Base-by-base conservation (phyloP, 768 basidiomycete genomes). In the Mycena olivaceomarginata region DNA sequence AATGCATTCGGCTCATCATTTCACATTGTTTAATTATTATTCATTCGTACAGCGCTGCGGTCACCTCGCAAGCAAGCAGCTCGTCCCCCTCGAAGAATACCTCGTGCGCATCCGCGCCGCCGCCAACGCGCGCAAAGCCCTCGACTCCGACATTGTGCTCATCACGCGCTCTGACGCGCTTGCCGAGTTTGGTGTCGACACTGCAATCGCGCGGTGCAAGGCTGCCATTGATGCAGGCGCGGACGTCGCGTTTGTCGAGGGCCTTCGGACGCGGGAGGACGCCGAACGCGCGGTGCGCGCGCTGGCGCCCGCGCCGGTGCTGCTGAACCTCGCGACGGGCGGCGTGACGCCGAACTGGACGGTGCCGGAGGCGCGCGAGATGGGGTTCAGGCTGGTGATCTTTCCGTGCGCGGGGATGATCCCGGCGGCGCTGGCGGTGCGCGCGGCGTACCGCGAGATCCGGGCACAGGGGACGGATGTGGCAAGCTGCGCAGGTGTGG, bases 51-150 rank as follows among this genome's bases (percentile, higher is more conserved):
- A 79, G 78, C 90, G 86, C 13, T 92, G 91, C 81, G 91, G 91
- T 0, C 91, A 92, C 80, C 84, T 92, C 39, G 80, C 89, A 40
- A 90, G 91, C 68, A 92, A 92, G 81, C 88, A 91, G 77, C 85
- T 92, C 72, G 91, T 89, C 65, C 86, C 89, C 0, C 83, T 87
- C 18, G 86, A 89, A 65, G 91, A 91, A 76, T 91, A 90, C 79
- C 66, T 90, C 66, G 86, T 88, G 41, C 89, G 90, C 73, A 91
- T 92, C 80, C 88, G 90, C 65, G 90, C 90, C 1, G 90, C 91
- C 0, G 89, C 87, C 48, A 86, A 86, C 75, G 90, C 89, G 22
- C 88, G 90, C 63, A 87, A 88, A 68, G 83, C 85, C 22, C 85
- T 91, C 62, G 90, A 86, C 31, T 79, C 75, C 0, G 78, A 79